A percentile compares a stretch with the other conserved stretches of the same genome.
phyloP scores from a whole-genome alignment of 1,284 basidiomycete genomes.

The Trametes pubescens region DNA sequence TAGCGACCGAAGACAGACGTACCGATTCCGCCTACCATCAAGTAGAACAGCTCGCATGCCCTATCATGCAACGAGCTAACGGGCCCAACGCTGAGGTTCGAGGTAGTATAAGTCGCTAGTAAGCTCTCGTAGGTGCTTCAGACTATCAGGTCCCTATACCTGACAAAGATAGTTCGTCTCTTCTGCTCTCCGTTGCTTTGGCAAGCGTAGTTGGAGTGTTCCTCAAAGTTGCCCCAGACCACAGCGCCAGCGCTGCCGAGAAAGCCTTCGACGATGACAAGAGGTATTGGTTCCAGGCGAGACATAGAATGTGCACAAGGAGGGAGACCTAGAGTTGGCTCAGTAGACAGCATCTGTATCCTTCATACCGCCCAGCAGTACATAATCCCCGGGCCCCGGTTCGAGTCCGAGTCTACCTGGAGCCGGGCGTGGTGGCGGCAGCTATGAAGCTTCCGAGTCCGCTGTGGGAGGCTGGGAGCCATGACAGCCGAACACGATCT shows the following conservation, averaged over 20 bases:
- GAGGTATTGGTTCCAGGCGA: slow-evolving; percentile 42
- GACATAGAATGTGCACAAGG: slow-evolving; percentile 3
- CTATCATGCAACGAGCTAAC: slow-evolving; percentile 65
- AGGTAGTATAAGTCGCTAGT: not conserved
- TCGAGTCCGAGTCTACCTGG: too few relatives aligned
- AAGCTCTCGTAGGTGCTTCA: not conserved
- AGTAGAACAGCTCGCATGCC: slow-evolving; percentile 66
- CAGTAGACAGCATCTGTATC: not conserved
- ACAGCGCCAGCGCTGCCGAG: slow-evolving; percentile 51
- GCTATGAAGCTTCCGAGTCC: not conserved
- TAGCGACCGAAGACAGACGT: slow-evolving; percentile 21
- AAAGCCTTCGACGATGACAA: slow-evolving; percentile 65
- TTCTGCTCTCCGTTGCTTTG: slow-evolving; percentile 27
- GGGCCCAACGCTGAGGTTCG: slow-evolving; percentile 51
- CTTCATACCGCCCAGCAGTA: slow-evolving; percentile 10
- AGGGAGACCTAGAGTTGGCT: too few relatives aligned
- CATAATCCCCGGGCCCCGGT: too few relatives aligned
- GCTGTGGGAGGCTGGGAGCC: slow-evolving; percentile 5
- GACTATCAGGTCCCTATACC: slow-evolving; percentile 38
- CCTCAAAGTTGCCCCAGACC: slow-evolving; percentile 55
- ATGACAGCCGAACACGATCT: slow-evolving; percentile 10
- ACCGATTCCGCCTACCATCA: slow-evolving; percentile 57
- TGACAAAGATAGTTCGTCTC: slow-evolving; percentile 44
- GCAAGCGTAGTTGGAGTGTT: slow-evolving; percentile 43
- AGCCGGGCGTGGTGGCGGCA: not conserved